A percentile compares a stretch with the other conserved stretches of the same genome.
These are phyloP conservation scores for Clohesyomyces aquaticus DNA, from an alignment of 495 filamentous ascomycete species.

Conservation along the genomic window DNA sequence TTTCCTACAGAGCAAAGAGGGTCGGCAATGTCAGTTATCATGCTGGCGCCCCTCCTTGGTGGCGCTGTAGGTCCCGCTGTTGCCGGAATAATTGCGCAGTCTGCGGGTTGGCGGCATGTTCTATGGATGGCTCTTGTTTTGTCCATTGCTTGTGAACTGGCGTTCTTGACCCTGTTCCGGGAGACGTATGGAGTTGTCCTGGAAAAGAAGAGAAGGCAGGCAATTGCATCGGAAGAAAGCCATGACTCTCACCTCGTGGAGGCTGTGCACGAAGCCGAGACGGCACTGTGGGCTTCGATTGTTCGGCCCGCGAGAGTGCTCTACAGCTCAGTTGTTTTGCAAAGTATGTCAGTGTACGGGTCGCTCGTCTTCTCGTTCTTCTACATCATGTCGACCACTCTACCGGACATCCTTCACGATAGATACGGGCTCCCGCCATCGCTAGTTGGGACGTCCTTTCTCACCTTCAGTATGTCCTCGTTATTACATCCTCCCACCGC, in stretches of 20 bases:
- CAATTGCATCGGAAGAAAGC: background rate
- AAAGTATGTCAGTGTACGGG: constrained; percentile 56
- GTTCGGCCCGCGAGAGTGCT: constrained; percentile 55
- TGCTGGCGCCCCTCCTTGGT: constrained; percentile 64
- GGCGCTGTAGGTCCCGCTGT: constrained; percentile 42
- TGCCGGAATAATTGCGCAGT: constrained; percentile 29
- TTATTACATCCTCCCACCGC: background rate
- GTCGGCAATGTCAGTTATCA: constrained; percentile 56
- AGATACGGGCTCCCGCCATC: constrained; percentile 55
- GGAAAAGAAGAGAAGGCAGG: constrained; percentile 10
- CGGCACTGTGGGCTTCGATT: constrained; percentile 48
- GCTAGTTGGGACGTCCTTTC: constrained; percentile 52
- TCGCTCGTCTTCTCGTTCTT: constrained; percentile 56
- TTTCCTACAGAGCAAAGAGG: constrained; percentile 56
- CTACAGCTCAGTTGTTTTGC: constrained; percentile 53
- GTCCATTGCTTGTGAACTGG: constrained; percentile 24
- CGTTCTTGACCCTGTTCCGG: constrained; percentile 35
- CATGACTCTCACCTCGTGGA: background rate
- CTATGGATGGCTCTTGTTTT: constrained; percentile 33
- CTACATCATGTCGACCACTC: constrained; percentile 58
- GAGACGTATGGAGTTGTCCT: constrained; percentile 42
- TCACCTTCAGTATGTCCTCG: constrained; percentile 56
- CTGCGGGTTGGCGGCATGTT: constrained; percentile 27
- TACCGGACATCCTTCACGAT: constrained; percentile 56
- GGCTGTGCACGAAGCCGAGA: constrained; percentile 9